These are phyloP conservation scores for Prunus padus DNA, from an alignment of 306 rosid species.

Conservation along the genomic window DNA sequence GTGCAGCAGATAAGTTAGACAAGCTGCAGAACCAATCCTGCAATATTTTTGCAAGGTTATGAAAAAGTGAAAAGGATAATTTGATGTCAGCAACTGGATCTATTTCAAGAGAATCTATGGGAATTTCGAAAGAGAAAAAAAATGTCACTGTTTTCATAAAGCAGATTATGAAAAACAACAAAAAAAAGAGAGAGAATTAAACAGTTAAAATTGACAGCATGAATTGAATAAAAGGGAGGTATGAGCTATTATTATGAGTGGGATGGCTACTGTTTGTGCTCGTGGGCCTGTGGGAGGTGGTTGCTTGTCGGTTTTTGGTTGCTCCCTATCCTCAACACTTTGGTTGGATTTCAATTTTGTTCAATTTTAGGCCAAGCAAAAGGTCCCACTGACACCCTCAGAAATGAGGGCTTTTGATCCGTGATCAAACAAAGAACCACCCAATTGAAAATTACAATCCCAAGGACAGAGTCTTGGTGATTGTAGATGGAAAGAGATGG, in stretches of 20 bases:
- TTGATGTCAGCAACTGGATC: not conserved
- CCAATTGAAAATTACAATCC: not conserved
- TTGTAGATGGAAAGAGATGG: conserved; percentile 1
- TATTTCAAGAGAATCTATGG: not conserved
- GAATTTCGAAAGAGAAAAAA: not conserved
- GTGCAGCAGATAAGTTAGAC: not conserved
- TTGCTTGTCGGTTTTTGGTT: conserved; percentile 25
- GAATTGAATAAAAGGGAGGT: conserved; percentile 6
- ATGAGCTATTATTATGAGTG: not conserved
- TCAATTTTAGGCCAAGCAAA: not conserved
- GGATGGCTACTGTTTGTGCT: conserved; percentile 22
- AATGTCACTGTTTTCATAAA: conserved; percentile 6
- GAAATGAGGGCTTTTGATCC: not conserved
- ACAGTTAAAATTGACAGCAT: conserved; percentile 22
- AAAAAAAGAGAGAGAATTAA: not conserved
- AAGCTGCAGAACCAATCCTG: not conserved
- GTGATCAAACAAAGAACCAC: not conserved
- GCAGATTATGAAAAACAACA: conserved; percentile 11
- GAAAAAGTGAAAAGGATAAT: not conserved
- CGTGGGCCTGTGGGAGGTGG: conserved; percentile 1
- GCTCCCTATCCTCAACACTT: conserved; percentile 7
- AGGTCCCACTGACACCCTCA: not conserved
- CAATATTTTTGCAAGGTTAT: not conserved
- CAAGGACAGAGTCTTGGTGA: conserved; percentile 1
- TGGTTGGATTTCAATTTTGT: not conserved